Conservation (phyloP, 257 asterid species). For the Solanum chilense region DNA sequence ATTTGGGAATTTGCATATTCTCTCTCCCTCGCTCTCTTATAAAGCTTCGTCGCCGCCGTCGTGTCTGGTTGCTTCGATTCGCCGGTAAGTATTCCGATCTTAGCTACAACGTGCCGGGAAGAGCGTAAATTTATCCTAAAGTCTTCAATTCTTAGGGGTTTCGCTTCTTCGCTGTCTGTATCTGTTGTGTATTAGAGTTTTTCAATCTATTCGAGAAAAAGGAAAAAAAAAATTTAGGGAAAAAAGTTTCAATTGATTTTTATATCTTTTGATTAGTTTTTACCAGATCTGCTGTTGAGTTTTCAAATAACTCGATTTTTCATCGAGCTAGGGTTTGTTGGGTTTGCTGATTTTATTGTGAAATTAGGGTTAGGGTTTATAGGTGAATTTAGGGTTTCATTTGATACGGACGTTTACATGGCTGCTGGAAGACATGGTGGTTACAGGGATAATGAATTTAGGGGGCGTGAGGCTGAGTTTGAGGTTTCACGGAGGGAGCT, state of each 20-base stretch:
- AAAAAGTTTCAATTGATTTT: neutral
- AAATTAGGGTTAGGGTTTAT: conserved; percentile 11
- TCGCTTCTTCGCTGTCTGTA: neutral
- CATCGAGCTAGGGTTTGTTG: neutral
- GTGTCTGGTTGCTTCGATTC: neutral
- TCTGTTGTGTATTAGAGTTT: neutral
- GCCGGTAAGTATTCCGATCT: neutral
- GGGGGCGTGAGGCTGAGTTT: neutral
- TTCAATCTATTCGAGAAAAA: neutral
- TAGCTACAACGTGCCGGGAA: neutral
- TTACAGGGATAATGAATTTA: conserved; percentile 47
- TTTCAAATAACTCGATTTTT: neutral
- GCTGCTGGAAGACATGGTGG: conserved; percentile 76
- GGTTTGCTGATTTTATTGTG: neutral
- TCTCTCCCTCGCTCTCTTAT: conserved; percentile 9
- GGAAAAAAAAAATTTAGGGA: neutral
- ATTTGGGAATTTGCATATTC: neutral
- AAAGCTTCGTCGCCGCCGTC: conserved; percentile 1
- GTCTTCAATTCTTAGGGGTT: neutral
- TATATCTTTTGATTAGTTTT: neutral
- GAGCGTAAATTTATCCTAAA: neutral
- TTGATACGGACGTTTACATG: conserved; percentile 21
- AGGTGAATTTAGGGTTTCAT: neutral
- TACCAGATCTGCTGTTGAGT: neutral
- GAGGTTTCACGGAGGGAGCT: neutral